Percentiles rank a stretch among this genome's conserved stretches.
These are phyloP conservation scores for Carex myosuroides DNA, from an alignment of 176 grass and related monocot genomes.

Conservation along the genomic window DNA sequence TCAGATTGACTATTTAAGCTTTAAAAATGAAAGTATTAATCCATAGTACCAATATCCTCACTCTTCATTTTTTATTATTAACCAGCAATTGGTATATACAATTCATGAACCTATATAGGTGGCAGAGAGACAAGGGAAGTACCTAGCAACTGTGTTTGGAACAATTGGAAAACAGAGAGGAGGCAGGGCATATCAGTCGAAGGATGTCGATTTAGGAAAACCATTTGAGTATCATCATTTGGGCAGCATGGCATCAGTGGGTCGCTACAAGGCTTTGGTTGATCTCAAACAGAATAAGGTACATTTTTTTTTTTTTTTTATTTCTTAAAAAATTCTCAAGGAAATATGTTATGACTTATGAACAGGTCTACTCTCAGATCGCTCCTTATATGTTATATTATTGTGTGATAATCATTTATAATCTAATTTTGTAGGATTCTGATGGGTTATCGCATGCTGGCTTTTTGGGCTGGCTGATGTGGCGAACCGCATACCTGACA, in stretches of 20 bases:
- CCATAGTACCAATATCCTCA: too few species aligned
- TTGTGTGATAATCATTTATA: not conserved
- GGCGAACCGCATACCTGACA: conserved; percentile 82
- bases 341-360: not conserved
- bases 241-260: conserved; percentile 91
- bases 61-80: not conserved
- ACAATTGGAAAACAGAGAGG: conserved; percentile 48
- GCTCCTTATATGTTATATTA: not conserved
- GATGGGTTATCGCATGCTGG: conserved; percentile 55
- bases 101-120: conserved; percentile 18
- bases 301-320: not conserved
- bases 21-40: too few species aligned
- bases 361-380: not conserved
- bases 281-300: conserved; percentile 88
- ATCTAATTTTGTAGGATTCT: conserved; percentile 35
- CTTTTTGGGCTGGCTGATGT: conserved; percentile 72
- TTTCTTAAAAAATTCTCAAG: not conserved
- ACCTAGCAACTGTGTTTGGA: conserved; percentile 46
- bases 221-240: conserved; percentile 94
- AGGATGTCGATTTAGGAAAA: conserved; percentile 40
- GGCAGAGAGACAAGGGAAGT: conserved; percentile 84
- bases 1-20: too few species aligned
- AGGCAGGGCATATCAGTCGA: conserved; percentile 50
- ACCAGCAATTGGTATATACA: not conserved
- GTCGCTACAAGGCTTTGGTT: conserved; percentile 86